Evolutionary conservation across 2,329 filamentous ascomycete species (phyloP), one percentile per base, ranked within the genome.

Genomic region (Lachnellula occidentalis): DNA sequence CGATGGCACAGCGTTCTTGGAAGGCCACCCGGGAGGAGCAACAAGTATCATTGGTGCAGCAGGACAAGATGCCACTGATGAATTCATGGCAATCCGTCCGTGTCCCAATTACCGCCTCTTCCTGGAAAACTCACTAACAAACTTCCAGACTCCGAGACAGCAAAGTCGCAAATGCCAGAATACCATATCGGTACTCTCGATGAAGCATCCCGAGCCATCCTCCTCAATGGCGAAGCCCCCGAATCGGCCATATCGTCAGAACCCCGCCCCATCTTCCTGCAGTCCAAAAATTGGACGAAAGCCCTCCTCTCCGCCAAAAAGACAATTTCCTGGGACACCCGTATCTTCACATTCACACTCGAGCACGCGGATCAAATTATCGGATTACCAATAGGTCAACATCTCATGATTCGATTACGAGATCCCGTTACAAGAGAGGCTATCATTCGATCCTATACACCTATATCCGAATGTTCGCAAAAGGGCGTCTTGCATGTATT

Each of bases 1-100:
- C 64, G 87, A 96, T 65, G 92, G 91, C 5, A 92, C 88, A 1
- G 72, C 73, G 2, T 96, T 94, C 67, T 74, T 96, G 14, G 81
- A 90, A 58, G 87, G 78, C 1, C 92, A 96, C 68, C 92, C 92
- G 0, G 92, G 92, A 50, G 92, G 92, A 49, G 90, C 89, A 2
- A 82, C 87, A 59, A 94, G 89, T 64, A 96, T 96, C 66, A 78
- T 87, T 51, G 86, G 85, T 27, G 89, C 86, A 3, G 91, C 90
- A n/a, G 90, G 85, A 0, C 76, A 88, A 64, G 91, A 96, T 70
- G 82, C 82, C 9, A 88, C 87, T 0, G 92, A 96, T 65, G 92
- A 96, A 62, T 96, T 96, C 69, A 81, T 95, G 73, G 87, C 88
- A 14, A 96, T 96, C 64, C 91, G 89, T 92, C 76, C 78, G 88